phyloP scores from a whole-genome alignment of 2,329 filamentous ascomycete species.

The Beauveria sp. region DNA sequence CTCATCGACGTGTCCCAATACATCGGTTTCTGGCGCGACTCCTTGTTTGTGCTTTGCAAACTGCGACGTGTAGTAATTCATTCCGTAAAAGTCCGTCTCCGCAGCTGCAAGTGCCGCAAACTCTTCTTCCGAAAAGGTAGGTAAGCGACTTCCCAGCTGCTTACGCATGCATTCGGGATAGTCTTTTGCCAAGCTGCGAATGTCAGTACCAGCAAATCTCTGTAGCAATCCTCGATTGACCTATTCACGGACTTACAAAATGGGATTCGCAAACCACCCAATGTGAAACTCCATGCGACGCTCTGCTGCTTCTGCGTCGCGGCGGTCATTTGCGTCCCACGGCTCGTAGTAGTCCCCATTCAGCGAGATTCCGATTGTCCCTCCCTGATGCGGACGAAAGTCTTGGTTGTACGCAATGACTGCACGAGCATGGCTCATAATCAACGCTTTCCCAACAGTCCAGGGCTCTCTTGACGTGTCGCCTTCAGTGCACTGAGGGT shows the following conservation, averaged over 20 bases:
- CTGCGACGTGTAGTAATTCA: constrained; percentile 34
- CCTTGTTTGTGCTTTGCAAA: constrained; percentile 22
- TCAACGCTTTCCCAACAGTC: constrained; percentile 27
- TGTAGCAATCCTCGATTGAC: neutral
- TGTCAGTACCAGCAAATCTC: neutral
- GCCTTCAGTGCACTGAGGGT: constrained; percentile 19
- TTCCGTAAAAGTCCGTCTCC: constrained; percentile 29
- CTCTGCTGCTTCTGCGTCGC: constrained; percentile 25
- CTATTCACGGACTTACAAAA: constrained; percentile 22
- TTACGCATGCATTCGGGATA: constrained; percentile 29
- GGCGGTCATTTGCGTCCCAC: constrained; percentile 20
- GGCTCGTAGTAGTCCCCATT: constrained; percentile 33
- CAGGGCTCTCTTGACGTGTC: constrained; percentile 29
- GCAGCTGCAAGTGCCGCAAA: constrained; percentile 18
- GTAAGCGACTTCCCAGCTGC: constrained; percentile 25
- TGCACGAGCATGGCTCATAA: constrained; percentile 28
- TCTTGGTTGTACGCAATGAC: constrained; percentile 25
- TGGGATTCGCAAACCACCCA: constrained; percentile 32
- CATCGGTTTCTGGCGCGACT: constrained; percentile 22
- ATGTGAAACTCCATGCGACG: constrained; percentile 30
- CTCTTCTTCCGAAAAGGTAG: constrained; percentile 21
- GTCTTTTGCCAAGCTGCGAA: constrained; percentile 20
- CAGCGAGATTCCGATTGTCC: constrained; percentile 27
- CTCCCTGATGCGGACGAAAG: constrained; percentile 22
- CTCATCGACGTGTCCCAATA: constrained; percentile 26